Conservation (phyloP, 805 yeast genomes). For the Lipomyces mesembrius region DNA sequence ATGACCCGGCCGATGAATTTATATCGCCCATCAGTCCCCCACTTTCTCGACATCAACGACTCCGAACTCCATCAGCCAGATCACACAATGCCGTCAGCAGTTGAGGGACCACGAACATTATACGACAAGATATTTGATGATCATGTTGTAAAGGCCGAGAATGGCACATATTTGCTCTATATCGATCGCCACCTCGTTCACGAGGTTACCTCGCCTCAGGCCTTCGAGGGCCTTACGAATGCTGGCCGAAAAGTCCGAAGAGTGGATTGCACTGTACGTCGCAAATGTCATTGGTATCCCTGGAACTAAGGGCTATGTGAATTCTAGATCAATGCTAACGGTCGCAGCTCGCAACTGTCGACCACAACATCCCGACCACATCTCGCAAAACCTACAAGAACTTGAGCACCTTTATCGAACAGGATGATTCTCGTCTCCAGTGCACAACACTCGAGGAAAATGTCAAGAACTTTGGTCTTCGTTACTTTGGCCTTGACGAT, state of each 20-base stretch:
- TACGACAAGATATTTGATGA: conserved; percentile 96
- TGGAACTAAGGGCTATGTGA: neutral
- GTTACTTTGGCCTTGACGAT: conserved; percentile 94
- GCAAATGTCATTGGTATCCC: neutral
- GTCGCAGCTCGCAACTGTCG: conserved; percentile 41
- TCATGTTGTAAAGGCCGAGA: conserved; percentile 86
- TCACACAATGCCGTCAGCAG: conserved; percentile 44
- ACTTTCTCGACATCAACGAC: neutral
- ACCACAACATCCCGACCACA: conserved; percentile 88
- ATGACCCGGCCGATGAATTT: neutral
- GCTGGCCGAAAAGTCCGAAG: conserved; percentile 92
- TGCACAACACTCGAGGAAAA: conserved; percentile 91
- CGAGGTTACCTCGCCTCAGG: conserved; percentile 99
- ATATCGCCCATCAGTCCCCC: neutral
- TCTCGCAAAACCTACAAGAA: conserved; percentile 78
- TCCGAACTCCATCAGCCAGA: neutral
- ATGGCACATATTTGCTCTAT: conserved; percentile 83
- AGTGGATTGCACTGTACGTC: conserved; percentile 46
- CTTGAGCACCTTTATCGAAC: conserved; percentile 79
- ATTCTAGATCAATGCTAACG: neutral
- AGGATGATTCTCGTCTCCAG: conserved; percentile 90
- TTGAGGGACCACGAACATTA: conserved; percentile 65
- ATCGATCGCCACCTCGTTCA: conserved; percentile 97
- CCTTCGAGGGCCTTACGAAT: conserved; percentile 90
- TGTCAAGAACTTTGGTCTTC: conserved; percentile 84